Percentiles rank a stretch among this genome's conserved stretches.
Conservation (phyloP, 2,329 filamentous ascomycete species). For the Paecilomyces formosus region DNA sequence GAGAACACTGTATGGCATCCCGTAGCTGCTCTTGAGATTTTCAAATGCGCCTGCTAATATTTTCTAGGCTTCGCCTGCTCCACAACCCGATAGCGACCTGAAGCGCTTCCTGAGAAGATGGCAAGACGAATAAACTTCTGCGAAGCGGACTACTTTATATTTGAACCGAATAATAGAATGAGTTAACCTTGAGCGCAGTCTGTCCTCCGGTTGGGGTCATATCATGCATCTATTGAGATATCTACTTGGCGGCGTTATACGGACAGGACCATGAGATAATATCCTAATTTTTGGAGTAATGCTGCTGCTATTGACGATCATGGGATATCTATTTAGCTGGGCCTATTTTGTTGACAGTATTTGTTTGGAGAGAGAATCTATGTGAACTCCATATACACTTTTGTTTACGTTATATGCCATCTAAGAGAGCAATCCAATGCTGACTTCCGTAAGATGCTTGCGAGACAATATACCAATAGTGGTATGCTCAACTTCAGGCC, state of each 20-base stretch:
- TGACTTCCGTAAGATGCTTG: not conserved
- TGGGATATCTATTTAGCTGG: not conserved
- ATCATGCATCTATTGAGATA: not conserved
- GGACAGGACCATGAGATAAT: not conserved
- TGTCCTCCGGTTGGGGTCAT: not conserved
- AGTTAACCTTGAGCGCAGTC: not conserved
- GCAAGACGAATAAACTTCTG: constrained; percentile 43
- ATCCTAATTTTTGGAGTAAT: not conserved
- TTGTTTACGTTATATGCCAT: not conserved
- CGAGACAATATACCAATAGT: not conserved
- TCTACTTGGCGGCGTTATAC: not conserved
- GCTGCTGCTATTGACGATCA: not conserved
- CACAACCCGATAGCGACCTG: constrained; percentile 47
- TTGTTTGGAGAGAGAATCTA: not conserved
- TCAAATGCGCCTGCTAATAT: constrained; percentile 3
- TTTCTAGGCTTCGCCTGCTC: constrained; percentile 46
- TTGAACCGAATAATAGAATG: not conserved
- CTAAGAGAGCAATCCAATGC: not conserved
- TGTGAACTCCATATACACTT: not conserved
- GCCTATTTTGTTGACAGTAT: not conserved
- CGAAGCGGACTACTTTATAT: not conserved
- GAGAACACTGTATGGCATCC: constrained; percentile 51
- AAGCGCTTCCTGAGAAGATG: constrained; percentile 51
- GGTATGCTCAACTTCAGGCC: not conserved
- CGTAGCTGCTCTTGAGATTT: not conserved